These are phyloP conservation scores for Fusarium keratoplasticum DNA, from an alignment of 2,329 filamentous ascomycete genomes.

Conservation along the genomic window DNA sequence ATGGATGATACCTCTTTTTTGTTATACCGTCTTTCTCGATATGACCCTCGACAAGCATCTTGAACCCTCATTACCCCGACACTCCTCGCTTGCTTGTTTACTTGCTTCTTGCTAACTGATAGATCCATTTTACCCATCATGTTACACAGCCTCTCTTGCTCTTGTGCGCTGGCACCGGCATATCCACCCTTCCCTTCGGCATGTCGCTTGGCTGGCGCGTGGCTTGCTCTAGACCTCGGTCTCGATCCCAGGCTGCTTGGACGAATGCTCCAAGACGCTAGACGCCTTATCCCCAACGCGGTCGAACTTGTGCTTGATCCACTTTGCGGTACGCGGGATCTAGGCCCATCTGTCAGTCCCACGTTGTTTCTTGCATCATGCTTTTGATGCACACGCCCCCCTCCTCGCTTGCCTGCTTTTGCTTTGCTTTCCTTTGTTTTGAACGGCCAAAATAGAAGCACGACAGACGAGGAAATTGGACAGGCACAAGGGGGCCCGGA, in stretches of 20 bases:
- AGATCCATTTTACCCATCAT: slow-evolving; percentile 6
- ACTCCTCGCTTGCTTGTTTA: slow-evolving; percentile 25
- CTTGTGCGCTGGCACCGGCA: not conserved
- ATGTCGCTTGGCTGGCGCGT: slow-evolving; percentile 12
- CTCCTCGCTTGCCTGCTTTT: not conserved
- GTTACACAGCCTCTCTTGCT: not conserved
- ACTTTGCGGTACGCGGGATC: slow-evolving; percentile 60
- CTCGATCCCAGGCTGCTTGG: slow-evolving; percentile 71
- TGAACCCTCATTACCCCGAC: not conserved
- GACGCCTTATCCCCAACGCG: slow-evolving; percentile 70
- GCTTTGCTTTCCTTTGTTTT: not conserved
- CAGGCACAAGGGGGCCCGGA: not conserved
- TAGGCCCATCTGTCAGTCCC: slow-evolving; percentile 36
- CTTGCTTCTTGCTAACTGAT: not conserved
- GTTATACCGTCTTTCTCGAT: slow-evolving; percentile 23
- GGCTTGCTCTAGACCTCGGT: slow-evolving; percentile 69
- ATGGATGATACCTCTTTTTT: slow-evolving; percentile 37
- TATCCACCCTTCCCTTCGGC: not conserved
- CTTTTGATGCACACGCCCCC: slow-evolving; percentile 4
- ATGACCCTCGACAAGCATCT: not conserved
- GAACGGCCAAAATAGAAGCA: slow-evolving; percentile 15
- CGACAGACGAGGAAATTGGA: not conserved
- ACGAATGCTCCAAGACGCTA: slow-evolving; percentile 68
- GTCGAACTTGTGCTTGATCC: slow-evolving; percentile 63
- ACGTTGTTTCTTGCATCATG: slow-evolving; percentile 6